phyloP scores from a whole-genome alignment of 345 rosid species.

The Citrus glauca region DNA sequence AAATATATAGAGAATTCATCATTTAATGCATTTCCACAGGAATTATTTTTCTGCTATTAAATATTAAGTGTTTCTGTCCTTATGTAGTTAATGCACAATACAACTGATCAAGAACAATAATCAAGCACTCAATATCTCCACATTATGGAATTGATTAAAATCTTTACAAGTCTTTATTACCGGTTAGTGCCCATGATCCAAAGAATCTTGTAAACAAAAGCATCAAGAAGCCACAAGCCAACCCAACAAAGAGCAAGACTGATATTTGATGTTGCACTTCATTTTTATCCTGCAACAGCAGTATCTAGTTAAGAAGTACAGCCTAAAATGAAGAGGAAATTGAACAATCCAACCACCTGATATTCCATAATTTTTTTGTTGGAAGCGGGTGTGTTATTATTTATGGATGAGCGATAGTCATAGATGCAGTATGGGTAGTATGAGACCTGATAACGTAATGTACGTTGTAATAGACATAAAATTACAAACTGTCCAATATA shows the following conservation, averaged over 20 bases:
- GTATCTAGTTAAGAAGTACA: conserved; percentile 1
- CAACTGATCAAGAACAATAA: not conserved
- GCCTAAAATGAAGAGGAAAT: not conserved
- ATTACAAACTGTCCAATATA: not conserved
- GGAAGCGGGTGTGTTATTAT: too few species aligned
- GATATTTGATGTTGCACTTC: conserved; percentile 88
- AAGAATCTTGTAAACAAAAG: conserved; percentile 65
- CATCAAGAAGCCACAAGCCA: conserved; percentile 76
- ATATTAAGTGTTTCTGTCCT: not conserved
- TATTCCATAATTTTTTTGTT: not conserved
- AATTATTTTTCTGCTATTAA: not conserved
- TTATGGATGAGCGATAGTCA: not conserved
- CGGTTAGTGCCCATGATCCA: conserved; percentile 71
- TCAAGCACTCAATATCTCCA: conserved; percentile 6
- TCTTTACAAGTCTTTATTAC: conserved; percentile 32
- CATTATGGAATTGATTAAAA: conserved; percentile 12
- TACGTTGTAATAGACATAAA: not conserved
- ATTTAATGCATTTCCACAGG: not conserved
- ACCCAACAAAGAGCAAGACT: conserved; percentile 61
- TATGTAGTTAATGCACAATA: not conserved
- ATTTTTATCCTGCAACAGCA: conserved; percentile 52
- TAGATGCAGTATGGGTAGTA: not conserved
- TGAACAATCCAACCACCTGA: not conserved
- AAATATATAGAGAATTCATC: conserved; percentile 2
- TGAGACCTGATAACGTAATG: not conserved